phyloP scores from a whole-genome alignment of 352 stramenopile genomes.

The Aphanomyces cochlioides region DNA sequence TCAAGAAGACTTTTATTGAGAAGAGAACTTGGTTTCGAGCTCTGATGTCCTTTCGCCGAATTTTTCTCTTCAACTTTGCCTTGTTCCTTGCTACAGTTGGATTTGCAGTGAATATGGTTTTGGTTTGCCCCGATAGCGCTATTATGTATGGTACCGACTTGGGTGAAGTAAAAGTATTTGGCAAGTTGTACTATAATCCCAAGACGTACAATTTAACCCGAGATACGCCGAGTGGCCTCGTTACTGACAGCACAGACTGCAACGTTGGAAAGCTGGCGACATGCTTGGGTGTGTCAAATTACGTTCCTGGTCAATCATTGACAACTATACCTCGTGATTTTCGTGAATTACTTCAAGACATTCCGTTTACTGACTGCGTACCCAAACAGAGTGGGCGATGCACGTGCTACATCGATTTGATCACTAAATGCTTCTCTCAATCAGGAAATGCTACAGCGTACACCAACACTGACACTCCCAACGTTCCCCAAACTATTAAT shows the following conservation, averaged over 20 bases:
- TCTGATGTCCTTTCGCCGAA: conserved; percentile 71
- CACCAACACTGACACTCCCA: conserved; percentile 30
- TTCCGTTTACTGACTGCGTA: conserved; percentile 76
- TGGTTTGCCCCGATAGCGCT: conserved; percentile 71
- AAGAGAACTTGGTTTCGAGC: conserved; percentile 74
- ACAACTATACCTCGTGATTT: conserved; percentile 59
- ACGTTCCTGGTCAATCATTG: conserved; percentile 45
- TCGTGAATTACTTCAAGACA: conserved; percentile 51
- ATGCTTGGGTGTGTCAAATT: conserved; percentile 54
- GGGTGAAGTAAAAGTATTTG: conserved; percentile 51
- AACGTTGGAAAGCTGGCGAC: conserved; percentile 62
- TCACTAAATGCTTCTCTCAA: conserved; percentile 62
- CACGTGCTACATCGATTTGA: conserved; percentile 63
- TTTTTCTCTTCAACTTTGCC: conserved; percentile 79
- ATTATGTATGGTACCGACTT: conserved; percentile 70
- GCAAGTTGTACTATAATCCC: conserved; percentile 40
- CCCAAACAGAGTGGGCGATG: conserved; percentile 59
- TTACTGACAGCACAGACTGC: conserved; percentile 33
- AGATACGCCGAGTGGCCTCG: conserved; percentile 22
- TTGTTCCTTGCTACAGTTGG: conserved; percentile 64
- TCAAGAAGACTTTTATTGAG: conserved; percentile 84
- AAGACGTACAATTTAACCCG: conserved; percentile 17
- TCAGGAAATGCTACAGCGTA: conserved; percentile 38
- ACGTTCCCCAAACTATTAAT: conserved; percentile 29
- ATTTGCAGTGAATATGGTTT: conserved; percentile 70